A percentile compares a stretch with the other conserved stretches of the same genome.
phyloP scores from a whole-genome alignment of 1,139 yeast genomes.

The Zygosaccharomyces sapae region DNA sequence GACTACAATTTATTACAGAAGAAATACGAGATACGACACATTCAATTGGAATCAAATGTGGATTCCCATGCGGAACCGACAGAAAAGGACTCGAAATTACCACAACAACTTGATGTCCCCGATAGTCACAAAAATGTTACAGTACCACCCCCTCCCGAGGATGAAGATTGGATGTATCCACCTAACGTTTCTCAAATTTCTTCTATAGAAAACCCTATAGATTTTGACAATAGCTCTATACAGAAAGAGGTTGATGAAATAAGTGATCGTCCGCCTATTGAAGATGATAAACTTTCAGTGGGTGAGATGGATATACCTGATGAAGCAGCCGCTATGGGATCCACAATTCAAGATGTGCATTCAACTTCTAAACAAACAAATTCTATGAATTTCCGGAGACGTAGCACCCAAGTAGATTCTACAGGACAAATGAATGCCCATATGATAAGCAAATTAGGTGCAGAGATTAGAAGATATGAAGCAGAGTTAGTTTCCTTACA shows the following conservation, averaged over 20 bases:
- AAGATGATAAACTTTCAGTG: constrained; percentile 8
- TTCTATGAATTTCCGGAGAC: constrained; percentile 12
- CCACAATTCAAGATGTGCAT: constrained; percentile 7
- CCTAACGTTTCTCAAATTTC: constrained; percentile 11
- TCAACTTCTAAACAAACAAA: constrained; percentile 8
- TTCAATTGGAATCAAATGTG: constrained; percentile 23
- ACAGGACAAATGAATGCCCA: constrained; percentile 30
- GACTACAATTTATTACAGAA: constrained; percentile 30
- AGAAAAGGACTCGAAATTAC: not conserved
- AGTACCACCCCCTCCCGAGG: constrained; percentile 7
- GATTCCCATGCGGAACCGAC: constrained; percentile 5
- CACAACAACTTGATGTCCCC: constrained; percentile 4
- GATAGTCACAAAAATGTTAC: constrained; percentile 1
- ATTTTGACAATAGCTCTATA: constrained; percentile 7
- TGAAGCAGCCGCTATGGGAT: constrained; percentile 28
- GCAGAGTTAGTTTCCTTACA: constrained; percentile 63
- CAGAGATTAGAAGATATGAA: constrained; percentile 74
- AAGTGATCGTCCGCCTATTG: constrained; percentile 5
- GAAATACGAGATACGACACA: constrained; percentile 29
- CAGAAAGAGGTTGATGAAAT: constrained; percentile 10
- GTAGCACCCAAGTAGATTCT: constrained; percentile 15
- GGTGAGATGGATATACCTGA: constrained; percentile 23
- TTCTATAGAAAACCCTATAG: constrained; percentile 8
- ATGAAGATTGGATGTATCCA: constrained; percentile 20
- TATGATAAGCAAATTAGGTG: constrained; percentile 34